Percentiles rank a stretch among this genome's conserved stretches.
These are phyloP conservation scores for Rhytidhysteron rufulum DNA, from an alignment of 2,329 filamentous ascomycete species.

Conservation along the genomic window DNA sequence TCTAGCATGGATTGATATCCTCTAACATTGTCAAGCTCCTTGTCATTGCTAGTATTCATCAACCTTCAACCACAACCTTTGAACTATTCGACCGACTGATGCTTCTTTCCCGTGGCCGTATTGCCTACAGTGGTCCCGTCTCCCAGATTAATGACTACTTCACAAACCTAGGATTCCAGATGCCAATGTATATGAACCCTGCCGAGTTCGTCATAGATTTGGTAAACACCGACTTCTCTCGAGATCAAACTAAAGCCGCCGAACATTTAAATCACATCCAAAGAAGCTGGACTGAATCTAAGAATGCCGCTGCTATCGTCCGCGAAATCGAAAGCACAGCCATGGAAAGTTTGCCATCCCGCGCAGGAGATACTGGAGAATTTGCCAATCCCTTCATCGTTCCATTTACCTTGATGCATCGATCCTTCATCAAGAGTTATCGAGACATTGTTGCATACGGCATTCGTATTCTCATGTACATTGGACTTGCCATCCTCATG, in stretches of 20 bases:
- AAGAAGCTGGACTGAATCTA: constrained; percentile 52
- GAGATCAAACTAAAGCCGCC: constrained; percentile 45
- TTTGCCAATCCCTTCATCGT: constrained; percentile 51
- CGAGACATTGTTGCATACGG: constrained; percentile 81
- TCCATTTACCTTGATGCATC: constrained; percentile 65
- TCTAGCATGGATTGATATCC: background rate
- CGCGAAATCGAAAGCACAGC: constrained; percentile 25
- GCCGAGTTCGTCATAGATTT: constrained; percentile 77
- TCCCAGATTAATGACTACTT: constrained; percentile 61
- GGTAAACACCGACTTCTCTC: constrained; percentile 71
- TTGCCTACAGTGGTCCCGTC: constrained; percentile 70
- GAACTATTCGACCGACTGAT: constrained; percentile 76
- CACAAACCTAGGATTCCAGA: constrained; percentile 53
- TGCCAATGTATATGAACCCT: constrained; percentile 71
- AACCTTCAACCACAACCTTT: constrained; percentile 77
- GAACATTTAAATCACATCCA: constrained; percentile 53
- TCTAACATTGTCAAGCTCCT: constrained; percentile 54
- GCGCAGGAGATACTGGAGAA: constrained; percentile 29
- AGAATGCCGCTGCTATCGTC: constrained; percentile 24
- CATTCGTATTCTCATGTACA: constrained; percentile 79
- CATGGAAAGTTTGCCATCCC: constrained; percentile 11
- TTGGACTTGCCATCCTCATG: constrained; percentile 78
- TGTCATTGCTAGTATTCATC: constrained; percentile 79
- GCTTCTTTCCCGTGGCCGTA: constrained; percentile 66
- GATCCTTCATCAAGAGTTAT: constrained; percentile 78